phyloP scores from a whole-genome alignment of 2,329 filamentous ascomycete species.

The Graphilbum sp. region DNA sequence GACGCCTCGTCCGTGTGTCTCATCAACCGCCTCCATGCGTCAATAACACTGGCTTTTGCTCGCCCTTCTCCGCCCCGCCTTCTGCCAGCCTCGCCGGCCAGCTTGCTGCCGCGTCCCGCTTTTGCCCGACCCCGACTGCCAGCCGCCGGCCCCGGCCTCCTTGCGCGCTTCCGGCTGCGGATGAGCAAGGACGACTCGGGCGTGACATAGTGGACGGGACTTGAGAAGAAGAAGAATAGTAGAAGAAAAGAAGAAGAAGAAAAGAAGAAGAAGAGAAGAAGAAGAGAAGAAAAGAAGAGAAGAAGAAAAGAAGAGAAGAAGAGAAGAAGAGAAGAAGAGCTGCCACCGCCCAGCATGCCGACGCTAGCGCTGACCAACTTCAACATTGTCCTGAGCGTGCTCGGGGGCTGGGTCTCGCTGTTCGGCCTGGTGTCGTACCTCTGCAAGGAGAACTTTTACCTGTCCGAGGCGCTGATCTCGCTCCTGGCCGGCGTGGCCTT shows the following conservation, averaged over 20 bases:
- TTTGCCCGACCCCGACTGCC: conserved; percentile 3
- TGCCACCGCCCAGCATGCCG: conserved; percentile 19
- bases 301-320: no score
- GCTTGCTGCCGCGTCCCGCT: not conserved
- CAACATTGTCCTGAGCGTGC: conserved; percentile 64
- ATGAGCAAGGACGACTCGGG: conserved; percentile 22
- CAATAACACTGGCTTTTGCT: conserved; percentile 24
- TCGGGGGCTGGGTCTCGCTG: conserved; percentile 79
- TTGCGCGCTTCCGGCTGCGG: conserved; percentile 9
- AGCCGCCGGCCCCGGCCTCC: conserved; percentile 13
- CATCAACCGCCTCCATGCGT: conserved; percentile 17
- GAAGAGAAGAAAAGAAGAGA: no score
- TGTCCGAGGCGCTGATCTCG: conserved; percentile 85
- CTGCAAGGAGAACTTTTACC: conserved; percentile 76
- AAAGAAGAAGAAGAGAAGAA: no score
- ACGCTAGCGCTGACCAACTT: conserved; percentile 44
- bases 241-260: no score
- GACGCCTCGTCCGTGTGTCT: not conserved
- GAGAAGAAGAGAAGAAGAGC: no score
- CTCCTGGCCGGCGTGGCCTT: conserved; percentile 64
- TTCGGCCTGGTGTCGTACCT: conserved; percentile 84
- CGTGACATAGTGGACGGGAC: conserved; percentile 16
- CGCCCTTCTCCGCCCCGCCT: not conserved
- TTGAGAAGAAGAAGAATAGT: no score
- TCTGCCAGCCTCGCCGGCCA: conserved; percentile 8